A percentile compares a stretch with the other conserved stretches of the same genome.
Conservation (phyloP, 805 yeast species). For the Yarrowia bubula region DNA sequence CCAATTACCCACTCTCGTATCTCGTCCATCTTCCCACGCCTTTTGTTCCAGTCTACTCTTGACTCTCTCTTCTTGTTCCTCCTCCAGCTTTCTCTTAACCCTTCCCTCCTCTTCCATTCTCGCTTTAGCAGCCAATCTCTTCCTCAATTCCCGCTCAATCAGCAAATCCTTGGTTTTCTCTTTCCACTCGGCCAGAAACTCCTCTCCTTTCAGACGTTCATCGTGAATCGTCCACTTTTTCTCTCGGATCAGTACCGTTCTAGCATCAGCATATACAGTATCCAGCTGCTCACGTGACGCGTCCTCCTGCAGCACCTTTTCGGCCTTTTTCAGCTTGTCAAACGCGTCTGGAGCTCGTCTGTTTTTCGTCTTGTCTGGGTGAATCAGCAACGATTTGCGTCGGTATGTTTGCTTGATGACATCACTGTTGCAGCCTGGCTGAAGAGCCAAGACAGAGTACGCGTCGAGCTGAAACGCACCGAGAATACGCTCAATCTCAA, state of each 20-base stretch:
- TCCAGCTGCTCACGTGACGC: slow-evolving; percentile 45
- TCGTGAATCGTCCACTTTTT: slow-evolving; percentile 43
- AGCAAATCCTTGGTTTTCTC: slow-evolving; percentile 45
- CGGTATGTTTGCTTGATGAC: slow-evolving; percentile 52
- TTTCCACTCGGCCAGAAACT: slow-evolving; percentile 45
- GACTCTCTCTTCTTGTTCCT: slow-evolving; percentile 39
- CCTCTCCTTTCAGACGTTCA: slow-evolving; percentile 40
- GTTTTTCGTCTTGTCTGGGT: slow-evolving; percentile 63
- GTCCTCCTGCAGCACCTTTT: slow-evolving; percentile 44
- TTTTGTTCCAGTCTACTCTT: slow-evolving; percentile 43
- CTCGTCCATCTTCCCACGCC: slow-evolving; percentile 63
- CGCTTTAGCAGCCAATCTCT: slow-evolving; percentile 45
- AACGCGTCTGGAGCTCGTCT: slow-evolving; percentile 63
- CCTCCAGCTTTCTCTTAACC: slow-evolving; percentile 41
- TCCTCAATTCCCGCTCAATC: slow-evolving; percentile 48
- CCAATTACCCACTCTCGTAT: slow-evolving; percentile 60
- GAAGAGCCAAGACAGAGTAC: slow-evolving; percentile 52
- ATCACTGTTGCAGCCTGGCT: slow-evolving; percentile 43
- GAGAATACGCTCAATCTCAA: slow-evolving; percentile 57
- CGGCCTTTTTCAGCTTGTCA: slow-evolving; percentile 57
- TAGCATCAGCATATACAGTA: slow-evolving; percentile 47
- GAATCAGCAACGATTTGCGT: slow-evolving; percentile 60
- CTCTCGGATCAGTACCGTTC: slow-evolving; percentile 42
- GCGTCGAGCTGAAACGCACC: slow-evolving; percentile 50
- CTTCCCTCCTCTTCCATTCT: slow-evolving; percentile 46